Evolutionary conservation across 371 early-diverging fungal genomes (phyloP), one percentile per base, ranked within the genome.

Genomic region (Scutellospora calospora): DNA sequence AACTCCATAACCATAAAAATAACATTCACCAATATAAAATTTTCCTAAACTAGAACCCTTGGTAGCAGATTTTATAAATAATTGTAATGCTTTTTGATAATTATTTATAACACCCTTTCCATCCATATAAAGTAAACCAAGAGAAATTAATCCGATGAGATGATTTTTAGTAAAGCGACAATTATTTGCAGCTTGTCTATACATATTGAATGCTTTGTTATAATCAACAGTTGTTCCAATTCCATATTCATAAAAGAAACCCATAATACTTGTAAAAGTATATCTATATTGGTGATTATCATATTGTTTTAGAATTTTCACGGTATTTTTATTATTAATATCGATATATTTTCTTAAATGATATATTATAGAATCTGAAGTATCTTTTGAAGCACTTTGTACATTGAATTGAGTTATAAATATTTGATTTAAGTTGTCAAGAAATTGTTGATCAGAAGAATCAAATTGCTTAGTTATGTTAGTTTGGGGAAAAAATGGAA

Each of bases 1-100:
- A 6, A 96, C 91, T 11, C 94, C 96, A 74, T 90, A 89, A 14
- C 95, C 96, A 83, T 93, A 88, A 79, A 93, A 93, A 85, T 92
- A 94, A 80, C 92, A 93, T 79, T 93, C 90, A 0, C 94, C 96
- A n/a, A 94, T 85, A 80, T 93, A 93, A 82, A 93, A 91, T 82
- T 93, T 92, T 38, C 95, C 93, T 54, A 92, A 82, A 20, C 91
- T 88, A 79, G 94, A 90, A 25, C 92, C 93, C 76, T 94, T 93
- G 6, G 86, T 76, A 3, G 94, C 93, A 8, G 71, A 25, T 45
- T 49, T 71, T n/a, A 25, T 1, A 71, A 25, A 71, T 29, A n/a
- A 71, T 41, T 71, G 16, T 49, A 71, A 71, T 14, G 71, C 71
- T 5, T 45, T 71, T 45, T 3, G 27, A 25, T 60, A 14, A 29